Evolutionary conservation across 495 filamentous ascomycete genomes (phyloP), one percentile per base, ranked within the genome.

Genomic region (Poronia punctata): DNA sequence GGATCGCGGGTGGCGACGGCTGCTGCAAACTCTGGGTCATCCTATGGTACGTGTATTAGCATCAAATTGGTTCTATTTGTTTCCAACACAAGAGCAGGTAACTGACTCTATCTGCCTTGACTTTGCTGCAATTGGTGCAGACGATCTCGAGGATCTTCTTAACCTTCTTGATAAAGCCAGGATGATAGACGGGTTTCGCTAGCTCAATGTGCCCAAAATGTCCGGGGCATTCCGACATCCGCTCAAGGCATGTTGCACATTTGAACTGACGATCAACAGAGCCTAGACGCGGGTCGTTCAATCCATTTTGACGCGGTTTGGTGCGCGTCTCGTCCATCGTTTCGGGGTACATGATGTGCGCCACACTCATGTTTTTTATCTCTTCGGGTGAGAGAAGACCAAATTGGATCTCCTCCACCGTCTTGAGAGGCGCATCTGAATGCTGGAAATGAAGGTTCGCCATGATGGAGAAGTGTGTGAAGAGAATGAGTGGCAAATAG

Each of bases 171-270:
- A 99, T 80, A 65, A 95, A 98, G 48, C 92, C 85, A 52, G 87
- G 87, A 54, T 99, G 92, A 59, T 82, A 99, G 46, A 97, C 92
- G 10, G 92, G 92, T 51, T 81, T 83, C 8, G 92, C 88, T 38
- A 99, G 76, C 58, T 99, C 93, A 46, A 96, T 96, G 61, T 97
- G 93, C 24, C 92, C 92, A 53, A 96, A 99, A 62, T 99, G 92
- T 20, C 92, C 92, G 41, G 88, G 88, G 63, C 92, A 99, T 58
- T 95, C 86, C 23, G 85, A 82, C 74, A 94, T 94, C 52, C 82
- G 79, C 62, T 97, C 88, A 50, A 86, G 81, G 61, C 92, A 99
- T 30, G 92, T 99, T 50, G 80, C 86, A 66, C 92, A 99, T 56
- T 86, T 88, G 67, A 83, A 88, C 48, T 86, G 82, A 32, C 90